Percentiles rank a stretch among this genome's conserved stretches.
These are phyloP conservation scores for Trypanosoma grayi DNA, from an alignment of 208 protist species.

Conservation along the genomic window DNA sequence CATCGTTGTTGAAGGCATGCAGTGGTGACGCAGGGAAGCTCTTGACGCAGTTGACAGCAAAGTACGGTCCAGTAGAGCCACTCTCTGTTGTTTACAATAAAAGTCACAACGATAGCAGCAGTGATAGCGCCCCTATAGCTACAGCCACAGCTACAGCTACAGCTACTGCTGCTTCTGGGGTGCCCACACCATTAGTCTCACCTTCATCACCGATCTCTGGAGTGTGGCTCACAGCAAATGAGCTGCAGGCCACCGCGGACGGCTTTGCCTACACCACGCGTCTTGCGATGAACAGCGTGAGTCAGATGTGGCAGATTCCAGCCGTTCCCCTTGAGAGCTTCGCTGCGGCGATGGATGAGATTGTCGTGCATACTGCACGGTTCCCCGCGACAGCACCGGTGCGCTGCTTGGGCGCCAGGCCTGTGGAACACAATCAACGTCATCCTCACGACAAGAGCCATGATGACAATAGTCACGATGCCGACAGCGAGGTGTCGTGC, in stretches of 20 bases:
- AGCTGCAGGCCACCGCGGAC: background rate
- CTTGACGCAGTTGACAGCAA: conserved; percentile 43
- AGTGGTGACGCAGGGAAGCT: conserved; percentile 36
- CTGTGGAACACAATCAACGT: no score
- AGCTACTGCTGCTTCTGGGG: no score
- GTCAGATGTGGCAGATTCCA: conserved; percentile 23
- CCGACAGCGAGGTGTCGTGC: background rate
- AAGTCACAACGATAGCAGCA: background rate
- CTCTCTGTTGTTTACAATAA: background rate
- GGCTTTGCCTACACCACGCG: conserved; percentile 13
- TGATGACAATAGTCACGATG: no score
- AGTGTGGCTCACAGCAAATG: background rate
- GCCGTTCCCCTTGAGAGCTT: conserved; percentile 35
- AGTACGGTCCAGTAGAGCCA: conserved; percentile 34
- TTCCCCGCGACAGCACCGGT: conserved; percentile 24
- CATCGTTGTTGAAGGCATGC: conserved; percentile 40
- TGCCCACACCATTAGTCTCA: background rate
- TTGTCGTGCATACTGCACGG: conserved; percentile 31
- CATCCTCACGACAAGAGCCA: no score
- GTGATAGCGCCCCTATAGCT: background rate
- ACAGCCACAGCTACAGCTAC: no score
- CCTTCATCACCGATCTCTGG: background rate
- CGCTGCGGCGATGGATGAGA: conserved; percentile 28
- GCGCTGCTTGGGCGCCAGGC: background rate
- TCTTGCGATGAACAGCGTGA: background rate